A percentile compares a stretch with the other conserved stretches of the same genome.
Evolutionary conservation across 176 grass and related monocot species (phyloP).

Genomic region (Phyllostachys edulis): DNA sequence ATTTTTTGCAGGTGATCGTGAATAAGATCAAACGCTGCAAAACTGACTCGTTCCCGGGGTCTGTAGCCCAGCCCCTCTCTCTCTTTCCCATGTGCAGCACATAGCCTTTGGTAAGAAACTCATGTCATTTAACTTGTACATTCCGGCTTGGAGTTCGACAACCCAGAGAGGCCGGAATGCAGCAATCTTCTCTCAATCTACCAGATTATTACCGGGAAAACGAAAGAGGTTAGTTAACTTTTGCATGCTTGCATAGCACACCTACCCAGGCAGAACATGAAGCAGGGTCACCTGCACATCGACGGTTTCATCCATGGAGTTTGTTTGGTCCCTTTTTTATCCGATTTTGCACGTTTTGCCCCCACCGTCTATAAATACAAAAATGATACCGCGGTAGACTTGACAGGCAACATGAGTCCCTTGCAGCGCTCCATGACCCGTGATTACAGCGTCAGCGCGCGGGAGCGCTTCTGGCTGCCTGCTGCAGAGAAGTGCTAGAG

Average conservation of each 20-base stretch:
- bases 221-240: conserved; percentile 80
- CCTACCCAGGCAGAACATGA: conserved; percentile 13
- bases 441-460: too few relatives aligned
- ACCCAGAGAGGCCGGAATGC: conserved; percentile 93
- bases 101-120: conserved; percentile 4
- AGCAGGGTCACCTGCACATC: background rate
- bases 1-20: conserved; percentile 60
- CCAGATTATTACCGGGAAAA: conserved; percentile 80
- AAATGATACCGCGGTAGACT: too few relatives aligned
- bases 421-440: too few relatives aligned
- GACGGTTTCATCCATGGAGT: conserved; percentile 12
- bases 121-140: conserved; percentile 18
- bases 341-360: too few relatives aligned
- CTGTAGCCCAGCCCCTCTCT: conserved; percentile 18
- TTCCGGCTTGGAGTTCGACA: conserved; percentile 84
- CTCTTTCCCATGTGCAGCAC: background rate
- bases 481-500: too few relatives aligned
- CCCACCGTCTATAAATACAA: too few relatives aligned
- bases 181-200: conserved; percentile 92
- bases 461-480: too few relatives aligned
- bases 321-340: too few relatives aligned
- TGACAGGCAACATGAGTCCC: too few relatives aligned
- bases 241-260: conserved; percentile 4
- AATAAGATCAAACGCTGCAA: conserved; percentile 99
- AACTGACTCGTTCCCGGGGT: conserved; percentile 87